A percentile compares a stretch with the other conserved stretches of the same genome.
These are phyloP conservation scores for Gaeumannomyces sp. DNA, from an alignment of 2,329 filamentous ascomycete genomes.

Conservation along the genomic window DNA sequence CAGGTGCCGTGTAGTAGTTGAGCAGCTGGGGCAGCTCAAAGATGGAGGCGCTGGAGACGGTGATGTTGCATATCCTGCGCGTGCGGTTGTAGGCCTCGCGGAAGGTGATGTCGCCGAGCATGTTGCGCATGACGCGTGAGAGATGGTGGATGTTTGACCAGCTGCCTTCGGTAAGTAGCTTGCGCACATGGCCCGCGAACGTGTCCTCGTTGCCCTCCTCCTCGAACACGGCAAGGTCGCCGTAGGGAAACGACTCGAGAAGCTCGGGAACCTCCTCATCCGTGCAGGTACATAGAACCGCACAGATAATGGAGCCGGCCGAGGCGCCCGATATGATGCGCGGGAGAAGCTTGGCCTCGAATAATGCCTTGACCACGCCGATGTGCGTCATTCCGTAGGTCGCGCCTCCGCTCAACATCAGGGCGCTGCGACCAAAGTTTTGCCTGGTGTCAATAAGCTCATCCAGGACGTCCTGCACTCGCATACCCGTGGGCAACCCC, in stretches of 20 bases:
- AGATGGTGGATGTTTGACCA: constrained; percentile 82
- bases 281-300: constrained; percentile 70
- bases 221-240: constrained; percentile 77
- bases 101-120: constrained; percentile 87
- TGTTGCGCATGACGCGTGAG: constrained; percentile 69
- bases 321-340: constrained; percentile 85
- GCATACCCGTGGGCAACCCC: constrained; percentile 44
- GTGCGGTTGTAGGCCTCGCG: constrained; percentile 96
- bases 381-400: constrained; percentile 92
- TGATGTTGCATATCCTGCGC: constrained; percentile 85
- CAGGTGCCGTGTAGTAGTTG: constrained; percentile 89
- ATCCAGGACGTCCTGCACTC: constrained; percentile 56
- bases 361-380: constrained; percentile 76
- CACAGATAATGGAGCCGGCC: constrained; percentile 78
- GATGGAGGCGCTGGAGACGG: constrained; percentile 79
- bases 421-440: constrained; percentile 76
- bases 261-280: constrained; percentile 71
- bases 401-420: constrained; percentile 77
- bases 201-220: constrained; percentile 52
- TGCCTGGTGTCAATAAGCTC: constrained; percentile 66
- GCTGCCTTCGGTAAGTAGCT: constrained; percentile 73
- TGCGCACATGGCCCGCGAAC: constrained; percentile 60
- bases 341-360: constrained; percentile 67
- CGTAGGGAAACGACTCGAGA: constrained; percentile 65
- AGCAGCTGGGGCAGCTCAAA: constrained; percentile 82